phyloP scores from a whole-genome alignment of 768 basidiomycete species.

The Lactarius evosmus region DNA sequence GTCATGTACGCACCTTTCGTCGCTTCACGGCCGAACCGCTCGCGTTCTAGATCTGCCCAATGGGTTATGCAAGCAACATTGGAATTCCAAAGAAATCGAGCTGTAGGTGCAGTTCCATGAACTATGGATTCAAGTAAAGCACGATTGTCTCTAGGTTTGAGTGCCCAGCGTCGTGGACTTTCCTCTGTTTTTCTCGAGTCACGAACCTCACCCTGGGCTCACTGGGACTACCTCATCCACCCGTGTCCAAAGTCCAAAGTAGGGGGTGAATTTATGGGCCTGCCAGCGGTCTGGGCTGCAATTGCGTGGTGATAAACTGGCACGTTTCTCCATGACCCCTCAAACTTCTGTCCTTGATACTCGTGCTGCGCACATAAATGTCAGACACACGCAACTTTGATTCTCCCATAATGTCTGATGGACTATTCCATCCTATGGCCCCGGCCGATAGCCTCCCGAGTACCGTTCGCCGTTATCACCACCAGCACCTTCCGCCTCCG shows the following conservation, averaged over 20 bases:
- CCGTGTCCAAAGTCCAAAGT: background rate
- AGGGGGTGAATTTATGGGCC: background rate
- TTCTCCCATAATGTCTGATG: slow-evolving; percentile 9
- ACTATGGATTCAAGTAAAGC: background rate
- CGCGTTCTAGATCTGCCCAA: background rate
- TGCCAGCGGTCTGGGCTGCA: background rate
- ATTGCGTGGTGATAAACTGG: slow-evolving; percentile 3
- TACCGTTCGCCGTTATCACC: slow-evolving; percentile 1
- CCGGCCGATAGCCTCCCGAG: background rate
- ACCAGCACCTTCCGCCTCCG: slow-evolving; percentile 9
- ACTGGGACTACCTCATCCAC: background rate
- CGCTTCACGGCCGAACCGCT: background rate
- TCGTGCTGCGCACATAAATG: slow-evolving; percentile 11
- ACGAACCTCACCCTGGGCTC: background rate
- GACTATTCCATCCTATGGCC: slow-evolving; percentile 1
- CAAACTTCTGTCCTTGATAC: slow-evolving; percentile 1
- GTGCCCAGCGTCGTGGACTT: background rate
- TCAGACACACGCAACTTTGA: background rate
- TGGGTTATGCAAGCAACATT: background rate
- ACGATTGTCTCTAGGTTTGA: background rate
- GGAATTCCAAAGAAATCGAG: background rate
- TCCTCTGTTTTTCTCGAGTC: background rate
- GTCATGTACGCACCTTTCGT: background rate
- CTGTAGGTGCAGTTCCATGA: background rate
- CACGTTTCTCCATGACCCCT: background rate